Base-by-base conservation (phyloP, 352 stramenopile species). In the Phytophthora nicotianae region DNA sequence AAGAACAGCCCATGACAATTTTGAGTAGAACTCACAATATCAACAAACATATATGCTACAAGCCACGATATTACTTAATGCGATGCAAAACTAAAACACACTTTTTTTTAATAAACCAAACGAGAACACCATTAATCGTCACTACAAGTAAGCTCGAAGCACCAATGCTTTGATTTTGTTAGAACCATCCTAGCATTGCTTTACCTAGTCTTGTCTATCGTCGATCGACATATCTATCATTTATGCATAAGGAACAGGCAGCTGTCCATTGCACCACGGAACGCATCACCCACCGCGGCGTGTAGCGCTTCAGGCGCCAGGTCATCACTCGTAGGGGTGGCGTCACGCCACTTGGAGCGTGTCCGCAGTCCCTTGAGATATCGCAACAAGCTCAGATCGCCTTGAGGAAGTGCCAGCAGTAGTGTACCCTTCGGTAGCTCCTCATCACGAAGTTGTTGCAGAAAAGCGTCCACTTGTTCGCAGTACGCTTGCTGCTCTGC, bases 191-290 rank as follows among this genome's bases (percentile, higher is more conserved):
- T n/a, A n/a, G n/a, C n/a, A n/a, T 33, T 33, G 27, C 27, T 33
- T 33, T 33, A 7, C 27, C 27, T 33, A 9, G 9, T 33, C 27
- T 33, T 33, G 13, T 38, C 32, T 38, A 38, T 38, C 32, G 13
- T 16, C 13, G 13, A 38, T 13, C 32, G 8, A 38, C 13, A 17
- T 13, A n/a, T 38, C 32, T 38, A 38, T 38, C 32, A 38, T 60
- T 87, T 90, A 42, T 90, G 83, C 64, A 59, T 79, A 21, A 93
- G 72, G 68, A 95, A 95, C 11, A 90, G 54, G 45, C 81, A 90
- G 41, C 81, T 87, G 43, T 95, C 87, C 66, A 91, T 86, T 3
- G 65, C 74, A 10, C 85, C 83, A 35, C 75, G 66, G 48, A 89
- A 86, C 3, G 87, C 87, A 61, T 93, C 85, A 2, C 74, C 77